Evolutionary conservation across 805 yeast species (phyloP).

Genomic region (Starmerella vitae): DNA sequence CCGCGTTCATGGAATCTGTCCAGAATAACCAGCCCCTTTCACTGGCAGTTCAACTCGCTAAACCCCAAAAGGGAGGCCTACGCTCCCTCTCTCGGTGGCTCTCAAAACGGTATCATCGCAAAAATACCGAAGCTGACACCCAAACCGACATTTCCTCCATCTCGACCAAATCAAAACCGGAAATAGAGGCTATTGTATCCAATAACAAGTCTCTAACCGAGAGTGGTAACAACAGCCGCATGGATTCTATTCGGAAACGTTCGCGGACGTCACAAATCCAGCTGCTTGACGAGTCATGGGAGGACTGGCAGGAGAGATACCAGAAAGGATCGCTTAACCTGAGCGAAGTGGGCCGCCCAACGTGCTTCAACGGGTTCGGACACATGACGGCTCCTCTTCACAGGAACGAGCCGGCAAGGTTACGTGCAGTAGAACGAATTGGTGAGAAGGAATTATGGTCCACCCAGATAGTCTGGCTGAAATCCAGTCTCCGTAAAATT

Average conservation of each 20-base stretch:
- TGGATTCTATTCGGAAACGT: constrained; percentile 3
- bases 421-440: constrained; percentile 33
- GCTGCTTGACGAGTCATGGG: constrained; percentile 19
- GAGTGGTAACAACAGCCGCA: background rate
- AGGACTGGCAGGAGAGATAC: constrained; percentile 19
- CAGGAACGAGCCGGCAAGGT: constrained; percentile 36
- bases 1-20: too few relatives aligned
- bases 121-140: too few relatives aligned
- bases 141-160: too few relatives aligned
- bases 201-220: background rate
- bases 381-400: constrained; percentile 49
- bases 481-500: constrained; percentile 28
- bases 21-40: too few relatives aligned
- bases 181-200: background rate
- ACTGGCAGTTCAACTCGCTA: too few relatives aligned
- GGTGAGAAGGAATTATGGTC: constrained; percentile 38
- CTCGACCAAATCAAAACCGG: too few relatives aligned
- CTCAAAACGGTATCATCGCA: background rate
- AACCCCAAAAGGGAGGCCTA: too few relatives aligned
- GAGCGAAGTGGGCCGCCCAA: constrained; percentile 39
- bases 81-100: background rate
- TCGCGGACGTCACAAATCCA: constrained; percentile 5
- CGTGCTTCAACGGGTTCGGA: constrained; percentile 35
- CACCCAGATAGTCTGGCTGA: constrained; percentile 31
- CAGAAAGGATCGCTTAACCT: constrained; percentile 10